Evolutionary conservation across 2,329 filamentous ascomycete species (phyloP).

Genomic region (Botrytis fragariae): DNA sequence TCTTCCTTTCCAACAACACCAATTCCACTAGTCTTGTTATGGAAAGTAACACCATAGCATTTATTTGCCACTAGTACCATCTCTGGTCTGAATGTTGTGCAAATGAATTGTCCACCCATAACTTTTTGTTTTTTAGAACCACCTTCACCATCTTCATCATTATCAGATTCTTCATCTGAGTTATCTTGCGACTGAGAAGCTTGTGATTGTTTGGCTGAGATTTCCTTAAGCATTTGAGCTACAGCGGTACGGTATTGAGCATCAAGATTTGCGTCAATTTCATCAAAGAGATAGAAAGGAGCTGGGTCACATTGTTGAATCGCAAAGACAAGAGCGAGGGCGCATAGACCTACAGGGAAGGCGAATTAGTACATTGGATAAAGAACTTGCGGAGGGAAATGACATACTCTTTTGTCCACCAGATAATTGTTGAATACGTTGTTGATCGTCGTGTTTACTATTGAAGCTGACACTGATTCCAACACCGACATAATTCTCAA

Average conservation of each 20-base stretch:
- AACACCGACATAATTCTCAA: slow-evolving; percentile 95
- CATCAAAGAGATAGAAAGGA: slow-evolving; percentile 98
- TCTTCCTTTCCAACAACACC: slow-evolving; percentile 85
- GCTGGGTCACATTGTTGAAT: slow-evolving; percentile 97
- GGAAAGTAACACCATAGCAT: slow-evolving; percentile 94
- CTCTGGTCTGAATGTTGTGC: slow-evolving; percentile 96
- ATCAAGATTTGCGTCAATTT: slow-evolving; percentile 97
- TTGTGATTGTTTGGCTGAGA: slow-evolving; percentile 54
- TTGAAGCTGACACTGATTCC: slow-evolving; percentile 98
- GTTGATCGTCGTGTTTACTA: slow-evolving; percentile 96
- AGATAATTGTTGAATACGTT: slow-evolving; percentile 93
- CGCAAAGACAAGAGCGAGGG: slow-evolving; percentile 97
- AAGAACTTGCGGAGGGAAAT: background rate
- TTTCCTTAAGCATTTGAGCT: slow-evolving; percentile 79
- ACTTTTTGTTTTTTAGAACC: slow-evolving; percentile 7
- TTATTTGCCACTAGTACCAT: slow-evolving; percentile 95
- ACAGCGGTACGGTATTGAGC: slow-evolving; percentile 97
- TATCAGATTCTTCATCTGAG: slow-evolving; percentile 40
- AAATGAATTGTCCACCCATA: slow-evolving; percentile 80
- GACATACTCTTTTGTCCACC: slow-evolving; percentile 92
- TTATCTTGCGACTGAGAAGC: slow-evolving; percentile 2
- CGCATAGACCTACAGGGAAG: slow-evolving; percentile 69
- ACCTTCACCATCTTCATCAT: slow-evolving; percentile 39
- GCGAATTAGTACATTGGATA: slow-evolving; percentile 26
- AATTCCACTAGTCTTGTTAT: slow-evolving; percentile 91